A percentile compares a stretch with the other conserved stretches of the same genome.
These are phyloP conservation scores for Candida fluviatilis DNA, from an alignment of 805 yeast genomes.

Conservation along the genomic window DNA sequence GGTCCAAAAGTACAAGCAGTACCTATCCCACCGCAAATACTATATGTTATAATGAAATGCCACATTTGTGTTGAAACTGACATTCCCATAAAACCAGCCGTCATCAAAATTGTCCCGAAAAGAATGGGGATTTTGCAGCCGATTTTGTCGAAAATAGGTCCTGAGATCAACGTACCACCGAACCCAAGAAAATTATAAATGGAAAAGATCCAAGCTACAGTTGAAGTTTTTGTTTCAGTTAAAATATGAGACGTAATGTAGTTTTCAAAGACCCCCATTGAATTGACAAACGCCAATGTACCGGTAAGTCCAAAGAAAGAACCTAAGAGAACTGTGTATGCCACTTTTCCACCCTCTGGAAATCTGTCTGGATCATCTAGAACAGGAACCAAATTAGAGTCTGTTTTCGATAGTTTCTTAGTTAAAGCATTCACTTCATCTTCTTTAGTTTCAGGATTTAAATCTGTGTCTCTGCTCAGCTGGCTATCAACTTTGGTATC, in stretches of 20 bases:
- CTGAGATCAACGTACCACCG: constrained; percentile 19
- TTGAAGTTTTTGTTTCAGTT: constrained; percentile 11
- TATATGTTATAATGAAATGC: constrained; percentile 23
- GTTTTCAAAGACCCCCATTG: constrained; percentile 21
- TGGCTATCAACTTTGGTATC: neutral
- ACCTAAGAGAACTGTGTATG: constrained; percentile 18
- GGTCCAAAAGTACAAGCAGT: constrained; percentile 21
- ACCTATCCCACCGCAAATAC: constrained; percentile 22
- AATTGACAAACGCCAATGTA: constrained; percentile 21
- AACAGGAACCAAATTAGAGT: neutral
- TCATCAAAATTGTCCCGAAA: constrained; percentile 14
- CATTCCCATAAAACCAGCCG: constrained; percentile 18
- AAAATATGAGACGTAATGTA: constrained; percentile 15
- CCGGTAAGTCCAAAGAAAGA: constrained; percentile 24
- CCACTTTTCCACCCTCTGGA: constrained; percentile 24
- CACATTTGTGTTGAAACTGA: constrained; percentile 17
- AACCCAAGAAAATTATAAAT: constrained; percentile 21
- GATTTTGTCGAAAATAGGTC: constrained; percentile 23
- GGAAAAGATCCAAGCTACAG: constrained; percentile 27
- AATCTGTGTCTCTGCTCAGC: too few relatives aligned
- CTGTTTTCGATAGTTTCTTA: too few relatives aligned
- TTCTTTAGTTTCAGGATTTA: too few relatives aligned
- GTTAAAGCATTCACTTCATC: too few relatives aligned
- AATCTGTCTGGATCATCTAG: constrained; percentile 21
- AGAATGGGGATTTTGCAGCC: constrained; percentile 20